Percentiles rank a stretch among this genome's conserved stretches.
phyloP scores from a whole-genome alignment of 257 asterid species.

The Solanum lignicaule region DNA sequence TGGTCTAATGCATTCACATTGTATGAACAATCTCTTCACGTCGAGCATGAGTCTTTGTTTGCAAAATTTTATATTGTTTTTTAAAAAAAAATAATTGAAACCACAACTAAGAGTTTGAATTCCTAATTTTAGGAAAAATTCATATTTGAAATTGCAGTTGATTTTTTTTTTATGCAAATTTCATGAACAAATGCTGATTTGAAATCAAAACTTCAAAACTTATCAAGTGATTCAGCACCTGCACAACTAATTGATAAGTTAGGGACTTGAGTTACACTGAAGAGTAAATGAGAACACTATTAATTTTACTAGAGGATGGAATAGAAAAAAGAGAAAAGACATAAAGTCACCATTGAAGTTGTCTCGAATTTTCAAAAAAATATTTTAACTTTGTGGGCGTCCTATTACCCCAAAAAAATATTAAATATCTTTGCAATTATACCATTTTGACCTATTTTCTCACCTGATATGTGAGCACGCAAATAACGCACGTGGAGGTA shows the following conservation, averaged over 20 bases:
- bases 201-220: neutral
- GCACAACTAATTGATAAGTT: too few species aligned
- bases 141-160: neutral
- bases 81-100: too few species aligned
- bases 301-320: neutral
- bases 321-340: neutral
- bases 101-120: neutral
- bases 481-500: too few species aligned
- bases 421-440: too few species aligned
- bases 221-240: neutral
- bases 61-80: neutral
- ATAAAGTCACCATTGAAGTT: too few species aligned
- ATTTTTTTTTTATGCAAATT: neutral
- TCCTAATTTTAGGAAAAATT: neutral
- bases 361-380: too few species aligned
- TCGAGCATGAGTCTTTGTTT: neutral
- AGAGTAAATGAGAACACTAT: neutral
- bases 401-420: too few species aligned
- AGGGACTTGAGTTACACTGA: neutral
- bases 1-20: neutral
- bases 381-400: accelerated
- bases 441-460: too few species aligned
- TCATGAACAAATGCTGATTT: neutral
- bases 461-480: too few species aligned
- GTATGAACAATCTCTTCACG: neutral